phyloP scores from a whole-genome alignment of 805 yeast species.

The Metschnikowia reukaufii region DNA sequence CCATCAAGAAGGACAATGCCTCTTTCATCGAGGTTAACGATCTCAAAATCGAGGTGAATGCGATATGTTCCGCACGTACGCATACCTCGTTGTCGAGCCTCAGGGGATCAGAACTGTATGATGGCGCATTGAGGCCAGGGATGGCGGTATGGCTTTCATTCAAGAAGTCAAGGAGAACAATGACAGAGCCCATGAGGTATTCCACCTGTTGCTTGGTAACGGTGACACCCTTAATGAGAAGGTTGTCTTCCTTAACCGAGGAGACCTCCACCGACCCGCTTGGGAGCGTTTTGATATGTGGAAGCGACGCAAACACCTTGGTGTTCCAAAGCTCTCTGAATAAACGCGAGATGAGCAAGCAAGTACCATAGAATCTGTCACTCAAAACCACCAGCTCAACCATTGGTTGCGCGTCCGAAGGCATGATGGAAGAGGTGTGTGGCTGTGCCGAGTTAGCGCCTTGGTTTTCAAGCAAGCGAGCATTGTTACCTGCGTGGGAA shows the following conservation, averaged over 20 bases:
- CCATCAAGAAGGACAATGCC: slow-evolving; percentile 83
- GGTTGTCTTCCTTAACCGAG: slow-evolving; percentile 44
- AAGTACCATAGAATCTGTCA: slow-evolving; percentile 87
- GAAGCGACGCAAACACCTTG: slow-evolving; percentile 58
- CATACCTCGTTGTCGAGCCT: slow-evolving; percentile 63
- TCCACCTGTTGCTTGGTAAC: slow-evolving; percentile 56
- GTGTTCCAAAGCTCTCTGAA: slow-evolving; percentile 78
- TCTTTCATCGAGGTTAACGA: slow-evolving; percentile 79
- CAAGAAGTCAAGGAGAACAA: slow-evolving; percentile 69
- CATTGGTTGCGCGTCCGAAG: slow-evolving; percentile 35
- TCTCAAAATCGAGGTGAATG: slow-evolving; percentile 73
- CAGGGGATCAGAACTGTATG: slow-evolving; percentile 49
- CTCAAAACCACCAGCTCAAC: slow-evolving; percentile 82
- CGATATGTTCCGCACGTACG: slow-evolving; percentile 87
- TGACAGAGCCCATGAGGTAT: slow-evolving; percentile 66
- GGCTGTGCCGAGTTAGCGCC: slow-evolving; percentile 13
- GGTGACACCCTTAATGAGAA: slow-evolving; percentile 45
- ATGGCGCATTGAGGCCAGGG: slow-evolving; percentile 62
- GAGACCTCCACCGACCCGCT: slow-evolving; percentile 38
- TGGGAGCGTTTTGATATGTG: slow-evolving; percentile 38
- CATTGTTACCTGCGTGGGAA: slow-evolving; percentile 54
- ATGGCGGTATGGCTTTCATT: slow-evolving; percentile 60
- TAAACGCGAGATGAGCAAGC: slow-evolving; percentile 73
- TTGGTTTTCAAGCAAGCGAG: slow-evolving; percentile 35
- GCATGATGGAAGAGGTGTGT: slow-evolving; percentile 18